A percentile compares a stretch with the other conserved stretches of the same genome.
These are phyloP conservation scores for Phyllosticta ampelicida DNA, from an alignment of 2,329 filamentous ascomycete genomes.

Conservation along the genomic window DNA sequence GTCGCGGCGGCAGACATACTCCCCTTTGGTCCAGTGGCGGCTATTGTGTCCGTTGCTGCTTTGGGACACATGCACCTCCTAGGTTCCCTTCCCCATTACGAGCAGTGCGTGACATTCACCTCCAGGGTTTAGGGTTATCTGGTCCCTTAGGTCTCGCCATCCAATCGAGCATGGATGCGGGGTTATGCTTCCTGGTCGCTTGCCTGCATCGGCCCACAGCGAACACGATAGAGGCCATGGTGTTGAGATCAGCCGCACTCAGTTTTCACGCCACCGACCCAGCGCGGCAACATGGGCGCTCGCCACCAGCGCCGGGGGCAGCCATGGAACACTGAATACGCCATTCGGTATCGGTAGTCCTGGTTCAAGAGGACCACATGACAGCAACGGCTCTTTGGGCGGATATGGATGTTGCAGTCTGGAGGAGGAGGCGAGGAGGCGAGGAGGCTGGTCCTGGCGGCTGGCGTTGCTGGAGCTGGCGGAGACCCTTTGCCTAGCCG, in stretches of 20 bases:
- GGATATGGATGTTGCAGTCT: too few relatives aligned
- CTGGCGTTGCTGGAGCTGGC: not conserved
- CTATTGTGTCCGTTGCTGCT: not conserved
- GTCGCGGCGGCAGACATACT: not conserved
- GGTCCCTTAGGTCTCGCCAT: not conserved
- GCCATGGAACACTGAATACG: not conserved
- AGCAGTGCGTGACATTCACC: not conserved
- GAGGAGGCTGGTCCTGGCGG: not conserved
- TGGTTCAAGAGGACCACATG: not conserved
- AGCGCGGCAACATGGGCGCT: not conserved
- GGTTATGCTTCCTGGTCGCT: not conserved
- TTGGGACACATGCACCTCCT: not conserved
- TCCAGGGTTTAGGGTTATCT: not conserved
- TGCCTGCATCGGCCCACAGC: not conserved
- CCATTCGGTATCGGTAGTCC: not conserved
- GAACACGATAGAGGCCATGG: not conserved
- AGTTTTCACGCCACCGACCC: not conserved
- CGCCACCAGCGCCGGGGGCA: not conserved
- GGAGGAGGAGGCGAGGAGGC: too few relatives aligned
- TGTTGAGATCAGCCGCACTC: not conserved
- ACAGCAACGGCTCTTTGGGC: not conserved
- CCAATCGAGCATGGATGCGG: not conserved
- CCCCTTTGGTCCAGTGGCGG: not conserved
- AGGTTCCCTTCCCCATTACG: not conserved
- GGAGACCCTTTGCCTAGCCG: not conserved